Evolutionary conservation across 495 filamentous ascomycete species (phyloP), one percentile per base, ranked within the genome.

Genomic region (Chaetomidium leptoderma): DNA sequence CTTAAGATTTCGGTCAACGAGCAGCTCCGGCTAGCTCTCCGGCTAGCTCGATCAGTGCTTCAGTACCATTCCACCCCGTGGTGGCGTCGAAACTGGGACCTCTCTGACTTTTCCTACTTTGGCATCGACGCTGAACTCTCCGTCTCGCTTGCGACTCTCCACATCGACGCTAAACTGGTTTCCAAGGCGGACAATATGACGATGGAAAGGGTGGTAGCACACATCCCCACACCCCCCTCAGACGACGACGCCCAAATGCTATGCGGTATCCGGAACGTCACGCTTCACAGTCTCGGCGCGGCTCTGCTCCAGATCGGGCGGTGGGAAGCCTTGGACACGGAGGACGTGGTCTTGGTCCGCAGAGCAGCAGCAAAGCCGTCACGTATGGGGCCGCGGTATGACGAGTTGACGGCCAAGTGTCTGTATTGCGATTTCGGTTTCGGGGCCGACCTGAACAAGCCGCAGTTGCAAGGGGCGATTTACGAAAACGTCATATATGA

Each of bases 31-130:
- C 17, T 48, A 4, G 45, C 45, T 19, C 45, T 48, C 16, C 45
- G 45, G 5, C 29, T 48, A 4, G 27, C 45, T 2, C 45, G 45
- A 5, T 48, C 45, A 11, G 29, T 48, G 16, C 45, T 48, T n/a
- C 45, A 48, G 45, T 48, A 48, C 29, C 45, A 48, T 23, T 32
- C 45, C n/a, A 48, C 45, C 16, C 27, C 45, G 1, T 48, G 45
- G 45, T 48, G 45, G 45, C 45, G 45, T 8, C 27, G 27, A 14
- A 21, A 48, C 27, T 48, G 45, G 45, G 16, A 11, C 29, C 45
- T 48, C 7, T 48, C 45, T 6, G 45, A 48, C 13, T 16, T 48
- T 10, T 48, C 45, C 1, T 48, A 48, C 45, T 48, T 48, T 24
- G 45, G 33, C 13, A 33, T 48, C n/a, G 45, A 48, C n/a, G 29